Conservation (phyloP, 2,329 filamentous ascomycete species). For the Phialophora macrospora region DNA sequence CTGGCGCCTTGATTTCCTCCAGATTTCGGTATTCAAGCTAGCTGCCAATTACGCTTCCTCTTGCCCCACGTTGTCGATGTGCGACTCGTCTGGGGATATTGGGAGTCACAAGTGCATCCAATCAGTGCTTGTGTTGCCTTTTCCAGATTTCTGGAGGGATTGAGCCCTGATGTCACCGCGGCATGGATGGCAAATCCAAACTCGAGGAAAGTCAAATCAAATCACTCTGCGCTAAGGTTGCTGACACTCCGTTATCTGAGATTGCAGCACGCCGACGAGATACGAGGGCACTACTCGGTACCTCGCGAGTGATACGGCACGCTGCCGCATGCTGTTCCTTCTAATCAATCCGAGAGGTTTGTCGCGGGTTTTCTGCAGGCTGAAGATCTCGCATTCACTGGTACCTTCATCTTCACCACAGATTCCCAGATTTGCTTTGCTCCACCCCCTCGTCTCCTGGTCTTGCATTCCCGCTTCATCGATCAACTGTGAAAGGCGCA, state of each 20-base stretch:
- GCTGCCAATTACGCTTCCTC: background rate
- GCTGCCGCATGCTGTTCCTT: background rate
- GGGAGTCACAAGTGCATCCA: background rate
- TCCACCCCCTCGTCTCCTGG: background rate
- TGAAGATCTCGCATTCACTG: background rate
- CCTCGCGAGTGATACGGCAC: background rate
- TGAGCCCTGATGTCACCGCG: background rate
- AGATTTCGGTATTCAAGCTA: background rate
- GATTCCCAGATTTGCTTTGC: background rate
- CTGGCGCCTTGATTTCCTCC: background rate
- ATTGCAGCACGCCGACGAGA: constrained; percentile 9
- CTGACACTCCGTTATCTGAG: constrained; percentile 2
- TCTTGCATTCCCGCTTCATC: background rate
- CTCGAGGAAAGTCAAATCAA: background rate
- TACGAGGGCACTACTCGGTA: background rate
- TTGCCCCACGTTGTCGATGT: background rate
- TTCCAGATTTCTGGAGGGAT: background rate
- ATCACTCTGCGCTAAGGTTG: background rate
- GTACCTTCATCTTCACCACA: background rate
- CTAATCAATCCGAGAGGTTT: background rate
- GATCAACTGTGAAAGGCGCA: background rate
- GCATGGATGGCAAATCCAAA: background rate
- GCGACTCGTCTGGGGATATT: background rate
- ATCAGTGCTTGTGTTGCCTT: background rate
- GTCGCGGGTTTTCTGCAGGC: background rate